Base-by-base conservation (phyloP, 495 filamentous ascomycete genomes). In the Letharia columbiana region DNA sequence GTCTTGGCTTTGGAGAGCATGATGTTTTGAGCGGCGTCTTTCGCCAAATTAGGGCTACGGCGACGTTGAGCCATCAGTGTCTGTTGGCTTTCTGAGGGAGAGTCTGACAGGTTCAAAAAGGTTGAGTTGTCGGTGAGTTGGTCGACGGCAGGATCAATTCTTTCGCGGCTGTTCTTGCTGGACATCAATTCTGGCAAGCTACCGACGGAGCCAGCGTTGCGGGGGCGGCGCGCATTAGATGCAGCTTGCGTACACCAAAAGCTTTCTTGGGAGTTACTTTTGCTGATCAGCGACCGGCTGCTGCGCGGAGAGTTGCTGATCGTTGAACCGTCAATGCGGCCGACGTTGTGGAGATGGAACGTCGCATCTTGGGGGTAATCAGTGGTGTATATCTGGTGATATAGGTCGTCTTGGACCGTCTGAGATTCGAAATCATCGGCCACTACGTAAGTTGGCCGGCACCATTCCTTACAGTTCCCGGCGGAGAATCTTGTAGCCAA, bases 211-310 rank as follows among this genome's bases (percentile, higher is more conserved):
- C 80, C 78, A 0, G 81, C 80, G 13, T 83, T 86, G 66, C 82
- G 83, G 68, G 80, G 80, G 63, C 81, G 81, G 42, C 81, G 81
- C 28, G 78, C 76, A 61, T 82, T 77, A 11, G 81, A 81, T 18
- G 57, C 78, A 35, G 77, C 77, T 62, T 39, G 79, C 74, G 15
- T 76, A 74, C 62, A 80, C 74, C 18, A 70, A 45, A 84, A 74
- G 70, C 82, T 85, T 67, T 84, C 83, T 61, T 84, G 79, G 39
- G 83, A 85, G 69, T 80, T 83, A 67, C 79, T 81, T 62, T 84
- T 85, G 77, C 83, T 86, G 58, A 83, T 81, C 9, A 78, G 82
- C 6, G 83, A 81, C 63, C 78, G 79, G 73, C 81, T 84, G 71
- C 79, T 84, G 77, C 56, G 80, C 80, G 75, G 71, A 40, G 75